Base-by-base conservation (phyloP, 2,329 filamentous ascomycete species). In the Monosporascus cannonballus region DNA sequence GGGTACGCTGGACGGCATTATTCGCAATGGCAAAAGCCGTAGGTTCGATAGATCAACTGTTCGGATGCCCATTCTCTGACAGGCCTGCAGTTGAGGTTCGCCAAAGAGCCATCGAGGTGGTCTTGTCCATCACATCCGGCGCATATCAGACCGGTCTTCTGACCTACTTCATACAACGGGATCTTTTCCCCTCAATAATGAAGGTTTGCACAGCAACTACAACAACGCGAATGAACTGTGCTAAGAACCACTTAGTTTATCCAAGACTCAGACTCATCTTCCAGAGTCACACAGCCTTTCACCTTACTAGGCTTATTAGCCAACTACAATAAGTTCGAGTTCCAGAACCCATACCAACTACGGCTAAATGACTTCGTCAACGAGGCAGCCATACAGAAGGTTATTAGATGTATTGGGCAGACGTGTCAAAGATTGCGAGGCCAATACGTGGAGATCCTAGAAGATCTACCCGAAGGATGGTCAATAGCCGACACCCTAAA, bases 301-400 rank as follows among this genome's bases (percentile, higher is more conserved):
- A 83, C 87, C 15, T 80, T 97, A 9, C 78, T 96, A 20, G 93
- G 93, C 14, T 78, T 97, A 4, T 76, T 99, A 50, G 89, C 90
- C 59, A 99, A 97, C 72, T 97, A 97, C 79, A 97, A 99, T 79
- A 99, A 97, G 70, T 99, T 99, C 65, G 94, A 99, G 70, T 93
- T 95, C 53, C 92, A 96, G 67, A 99, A 99, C 62, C 93, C 93
- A 0, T 99, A 99, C 64, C 87, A 94, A 63, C 76, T 95, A 57
- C 88, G 93, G 27, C 79, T 99, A 17, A 91, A 93, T 62, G 92
- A 97, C 69, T 97, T 97, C 70, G 90, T 96, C 63, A 96, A 99
- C 66, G 92, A 97, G 65, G 76, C 79, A 0, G 87, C 88, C 2
- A 96, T 97, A 62, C 81, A 86, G 54, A 90, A 89, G 64, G 89